Evolutionary conservation across 2,329 filamentous ascomycete genomes (phyloP).

Genomic region (Exophiala mesophila): DNA sequence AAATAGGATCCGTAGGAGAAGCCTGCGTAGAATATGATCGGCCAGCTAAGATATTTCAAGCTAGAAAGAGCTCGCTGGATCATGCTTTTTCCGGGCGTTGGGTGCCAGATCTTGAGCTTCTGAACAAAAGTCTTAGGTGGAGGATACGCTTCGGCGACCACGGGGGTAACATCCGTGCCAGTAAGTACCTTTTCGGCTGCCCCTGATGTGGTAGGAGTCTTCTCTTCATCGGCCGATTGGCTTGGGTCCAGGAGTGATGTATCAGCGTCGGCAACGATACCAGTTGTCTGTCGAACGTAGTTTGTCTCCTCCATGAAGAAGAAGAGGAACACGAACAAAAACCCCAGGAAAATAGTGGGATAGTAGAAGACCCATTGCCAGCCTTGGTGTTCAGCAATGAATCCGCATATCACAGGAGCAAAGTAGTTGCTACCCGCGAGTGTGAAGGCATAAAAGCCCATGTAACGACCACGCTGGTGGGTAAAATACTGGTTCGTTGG

Average conservation of each 20-base stretch:
- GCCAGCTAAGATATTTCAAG: slow-evolving; percentile 30
- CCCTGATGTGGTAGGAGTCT: not conserved
- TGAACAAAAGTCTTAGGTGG: slow-evolving; percentile 16
- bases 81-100: slow-evolving; percentile 13
- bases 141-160: not conserved
- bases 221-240: slow-evolving; percentile 4
- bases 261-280: slow-evolving; percentile 5
- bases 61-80: slow-evolving; percentile 9
- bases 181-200: slow-evolving; percentile 2
- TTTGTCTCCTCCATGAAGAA: slow-evolving; percentile 26
- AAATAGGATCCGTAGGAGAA: slow-evolving; percentile 36
- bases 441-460: slow-evolving; percentile 23
- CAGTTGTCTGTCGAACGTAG: slow-evolving; percentile 15
- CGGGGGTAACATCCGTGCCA: slow-evolving; percentile 4
- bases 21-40: slow-evolving; percentile 38
- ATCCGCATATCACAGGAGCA: slow-evolving; percentile 36
- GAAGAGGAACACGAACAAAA: slow-evolving; percentile 19
- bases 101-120: slow-evolving; percentile 17
- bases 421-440: slow-evolving; percentile 23
- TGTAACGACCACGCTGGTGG: slow-evolving; percentile 24
- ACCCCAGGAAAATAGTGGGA: slow-evolving; percentile 19
- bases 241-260: too few species aligned
- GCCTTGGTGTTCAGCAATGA: slow-evolving; percentile 25
- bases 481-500: slow-evolving; percentile 30
- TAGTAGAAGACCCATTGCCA: slow-evolving; percentile 27